Base-by-base conservation (phyloP, 306 rosid species). In the Vigna angularis region DNA sequence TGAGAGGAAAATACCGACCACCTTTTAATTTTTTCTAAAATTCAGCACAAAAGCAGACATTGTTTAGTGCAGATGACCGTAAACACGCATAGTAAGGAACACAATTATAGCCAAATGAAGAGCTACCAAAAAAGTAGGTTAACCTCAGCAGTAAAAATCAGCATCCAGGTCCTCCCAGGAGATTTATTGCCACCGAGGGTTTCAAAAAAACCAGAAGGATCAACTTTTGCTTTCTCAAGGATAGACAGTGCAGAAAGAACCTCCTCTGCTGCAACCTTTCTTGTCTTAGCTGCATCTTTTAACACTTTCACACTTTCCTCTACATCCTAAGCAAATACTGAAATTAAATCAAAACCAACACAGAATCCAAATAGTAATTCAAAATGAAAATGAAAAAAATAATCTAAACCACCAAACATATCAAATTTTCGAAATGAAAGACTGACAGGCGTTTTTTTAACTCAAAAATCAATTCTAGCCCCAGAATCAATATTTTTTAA, bases 91-190 rank as follows among this genome's bases (percentile, higher is more conserved):
- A 62, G 15, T 30, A 53, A 70, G 24, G 69, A 51, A 73, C 59
- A 36, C 28, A 72, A 32, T 7, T 5, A 64, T n/a, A 63, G 70
- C 63, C 74, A 57, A 78, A 64, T n/a, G 30, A 71, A 65, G 47
- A 20, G 17, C 10, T 28, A 20, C 44, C 22, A 24, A 32, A 50
- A n/a, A n/a, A 9, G 17, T 66, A 73, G 52, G 76, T 53, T 68
- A 77, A 94, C 98, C 94, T 88, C 83, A 9, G 94, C 86, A 38
- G 98, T 90, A 69, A 90, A 94, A 84, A 94, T 34, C 73, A 94
- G 97, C 98, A 94, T 94, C 98, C 97, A 95, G 18, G 97, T 92
- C 81, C 96, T 92, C 66, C 98, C 98, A 15, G 98, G 98, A 67
- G 98, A 89, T 84, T 85, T 72, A 9, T 84, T 83, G 65, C 97